These are phyloP conservation scores for Scedosporium dehoogii DNA, from an alignment of 2,329 filamentous ascomycete species.

Conservation along the genomic window DNA sequence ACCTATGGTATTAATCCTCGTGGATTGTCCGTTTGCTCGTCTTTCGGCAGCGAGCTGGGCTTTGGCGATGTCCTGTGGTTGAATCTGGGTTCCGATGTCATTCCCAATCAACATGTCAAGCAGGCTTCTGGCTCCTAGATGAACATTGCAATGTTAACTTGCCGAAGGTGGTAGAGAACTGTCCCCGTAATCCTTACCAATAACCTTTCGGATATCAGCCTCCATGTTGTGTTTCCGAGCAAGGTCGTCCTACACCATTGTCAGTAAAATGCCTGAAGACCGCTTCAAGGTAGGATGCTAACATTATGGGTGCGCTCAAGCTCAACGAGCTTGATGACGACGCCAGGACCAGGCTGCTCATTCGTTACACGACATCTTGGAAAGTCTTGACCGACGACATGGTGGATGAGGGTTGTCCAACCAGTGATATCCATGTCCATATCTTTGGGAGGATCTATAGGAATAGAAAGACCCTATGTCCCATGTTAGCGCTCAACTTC, in stretches of 20 bases:
- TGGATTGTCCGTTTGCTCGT: conserved; percentile 12
- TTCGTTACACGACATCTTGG: background rate
- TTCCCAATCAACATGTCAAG: background rate
- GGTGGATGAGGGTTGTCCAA: background rate
- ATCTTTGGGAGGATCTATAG: no score
- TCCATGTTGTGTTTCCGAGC: background rate
- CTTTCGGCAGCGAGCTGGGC: background rate
- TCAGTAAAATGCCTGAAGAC: background rate
- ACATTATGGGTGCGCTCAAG: background rate
- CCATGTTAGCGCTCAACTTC: no score
- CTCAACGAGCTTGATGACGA: conserved; percentile 1
- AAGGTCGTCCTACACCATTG: background rate
- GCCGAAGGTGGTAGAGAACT: no score
- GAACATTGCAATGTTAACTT: background rate
- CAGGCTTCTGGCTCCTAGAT: background rate
- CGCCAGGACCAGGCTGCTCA: background rate
- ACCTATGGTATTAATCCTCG: background rate
- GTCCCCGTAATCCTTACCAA: background rate
- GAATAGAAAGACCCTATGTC: no score
- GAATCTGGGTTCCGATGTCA: background rate
- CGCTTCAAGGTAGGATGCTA: background rate
- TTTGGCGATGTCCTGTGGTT: background rate
- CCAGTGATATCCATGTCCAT: no score
- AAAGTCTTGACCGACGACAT: background rate
- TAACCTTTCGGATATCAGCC: background rate